These are phyloP conservation scores for Cladosporium colombiae DNA, from an alignment of 2,329 filamentous ascomycete genomes.

Conservation along the genomic window DNA sequence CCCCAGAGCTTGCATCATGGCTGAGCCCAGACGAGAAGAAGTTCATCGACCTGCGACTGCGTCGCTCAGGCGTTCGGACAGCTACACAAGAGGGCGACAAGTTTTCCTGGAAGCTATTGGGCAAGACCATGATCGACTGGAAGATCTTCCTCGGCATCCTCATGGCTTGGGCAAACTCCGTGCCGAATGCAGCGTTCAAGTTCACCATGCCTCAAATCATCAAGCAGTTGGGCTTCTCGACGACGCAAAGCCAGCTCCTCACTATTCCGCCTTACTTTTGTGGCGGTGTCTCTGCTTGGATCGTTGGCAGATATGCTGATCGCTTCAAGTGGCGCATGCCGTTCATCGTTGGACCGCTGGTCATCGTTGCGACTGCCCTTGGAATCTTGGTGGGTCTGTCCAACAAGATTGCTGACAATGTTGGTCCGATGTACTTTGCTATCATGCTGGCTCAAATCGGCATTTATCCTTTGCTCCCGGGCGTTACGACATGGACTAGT, in stretches of 20 bases:
- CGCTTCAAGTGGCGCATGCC: slow-evolving; percentile 35
- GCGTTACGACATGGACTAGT: slow-evolving; percentile 33
- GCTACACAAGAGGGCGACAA: slow-evolving; percentile 1
- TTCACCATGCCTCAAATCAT: slow-evolving; percentile 53
- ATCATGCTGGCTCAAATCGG: slow-evolving; percentile 33
- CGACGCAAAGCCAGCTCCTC: slow-evolving; percentile 29
- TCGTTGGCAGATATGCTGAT: slow-evolving; percentile 35
- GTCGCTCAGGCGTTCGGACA: slow-evolving; percentile 48
- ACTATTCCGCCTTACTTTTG: slow-evolving; percentile 34
- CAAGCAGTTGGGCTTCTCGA: slow-evolving; percentile 32
- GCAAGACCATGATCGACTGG: slow-evolving; percentile 26
- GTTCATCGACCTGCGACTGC: slow-evolving; percentile 67
- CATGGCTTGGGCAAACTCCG: slow-evolving; percentile 29
- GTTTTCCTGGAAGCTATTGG: slow-evolving; percentile 46
- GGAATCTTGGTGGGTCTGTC: slow-evolving; percentile 31
- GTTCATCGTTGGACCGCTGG: slow-evolving; percentile 30
- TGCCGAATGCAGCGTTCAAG: slow-evolving; percentile 38
- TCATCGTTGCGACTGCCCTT: slow-evolving; percentile 26
- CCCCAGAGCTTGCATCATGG: slow-evolving; percentile 54
- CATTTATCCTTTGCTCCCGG: slow-evolving; percentile 35
- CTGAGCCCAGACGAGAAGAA: slow-evolving; percentile 65
- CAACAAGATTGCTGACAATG: slow-evolving; percentile 3
- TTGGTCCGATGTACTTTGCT: slow-evolving; percentile 30
- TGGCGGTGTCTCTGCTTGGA: slow-evolving; percentile 35
- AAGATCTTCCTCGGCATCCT: slow-evolving; percentile 4